Percentiles rank a stretch among this genome's conserved stretches.
Conservation (phyloP, 306 rosid genomes). For the Casuarina cunninghamiana region DNA sequence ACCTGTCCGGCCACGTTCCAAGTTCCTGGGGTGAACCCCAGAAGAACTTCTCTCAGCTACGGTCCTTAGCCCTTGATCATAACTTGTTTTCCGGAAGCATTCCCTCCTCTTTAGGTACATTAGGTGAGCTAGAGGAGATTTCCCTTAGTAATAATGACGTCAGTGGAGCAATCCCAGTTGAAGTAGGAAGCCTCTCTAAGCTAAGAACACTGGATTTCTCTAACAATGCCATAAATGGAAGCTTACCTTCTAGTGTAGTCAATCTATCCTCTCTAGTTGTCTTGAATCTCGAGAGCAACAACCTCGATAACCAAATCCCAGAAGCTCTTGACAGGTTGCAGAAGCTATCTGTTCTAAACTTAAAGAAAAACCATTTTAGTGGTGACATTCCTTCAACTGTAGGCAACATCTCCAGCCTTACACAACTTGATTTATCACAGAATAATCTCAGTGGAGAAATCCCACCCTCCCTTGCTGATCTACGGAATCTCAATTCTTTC, state of each 20-base stretch:
- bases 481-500: conserved; percentile 47
- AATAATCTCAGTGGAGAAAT: conserved; percentile 74
- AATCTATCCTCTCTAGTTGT: conserved; percentile 45
- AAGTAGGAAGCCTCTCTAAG: conserved; percentile 53
- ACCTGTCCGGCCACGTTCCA: conserved; percentile 67
- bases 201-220: conserved; percentile 55
- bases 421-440: conserved; percentile 66
- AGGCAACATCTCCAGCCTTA: conserved; percentile 61
- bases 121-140: conserved; percentile 46
- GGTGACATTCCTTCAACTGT: conserved; percentile 63
- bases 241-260: conserved; percentile 40
- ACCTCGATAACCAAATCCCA: conserved; percentile 45
- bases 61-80: conserved; percentile 51
- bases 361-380: conserved; percentile 54
- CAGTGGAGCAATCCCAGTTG: conserved; percentile 51
- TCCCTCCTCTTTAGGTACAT: conserved; percentile 56
- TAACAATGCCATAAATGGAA: conserved; percentile 54
- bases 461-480: conserved; percentile 52
- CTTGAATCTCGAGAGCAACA: conserved; percentile 52
- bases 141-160: conserved; percentile 51
- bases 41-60: conserved; percentile 39
- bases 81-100: conserved; percentile 58
- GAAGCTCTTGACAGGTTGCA: conserved; percentile 44
- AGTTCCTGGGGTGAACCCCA: conserved; percentile 50
- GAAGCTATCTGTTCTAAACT: conserved; percentile 59